Evolutionary conservation across 768 basidiomycete species (phyloP).

Genomic region (Phanerodontia chrysosporium): DNA sequence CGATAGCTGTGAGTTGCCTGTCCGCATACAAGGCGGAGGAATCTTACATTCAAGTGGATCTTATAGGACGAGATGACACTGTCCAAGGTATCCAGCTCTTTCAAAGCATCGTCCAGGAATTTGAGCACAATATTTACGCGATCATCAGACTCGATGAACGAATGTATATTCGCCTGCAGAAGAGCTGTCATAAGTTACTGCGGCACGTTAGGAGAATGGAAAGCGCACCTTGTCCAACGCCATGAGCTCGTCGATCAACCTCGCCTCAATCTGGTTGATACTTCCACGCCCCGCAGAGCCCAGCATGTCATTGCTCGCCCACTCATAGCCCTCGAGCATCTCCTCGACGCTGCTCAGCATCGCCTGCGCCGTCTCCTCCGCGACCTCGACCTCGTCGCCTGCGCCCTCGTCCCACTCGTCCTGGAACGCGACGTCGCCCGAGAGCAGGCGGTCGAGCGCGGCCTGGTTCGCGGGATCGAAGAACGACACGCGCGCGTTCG

Average conservation of each 20-base stretch:
- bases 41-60: constrained; percentile 86
- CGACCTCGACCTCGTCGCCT: constrained; percentile 29
- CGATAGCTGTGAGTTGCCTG: too few relatives aligned
- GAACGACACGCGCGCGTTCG: constrained; percentile 72
- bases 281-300: constrained; percentile 64
- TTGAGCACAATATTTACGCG: constrained; percentile 81
- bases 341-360: constrained; percentile 93
- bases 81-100: constrained; percentile 89
- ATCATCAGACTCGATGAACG: constrained; percentile 95
- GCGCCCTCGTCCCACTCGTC: constrained; percentile 47
- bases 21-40: too few relatives aligned
- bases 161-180: constrained; percentile 89
- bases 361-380: constrained; percentile 73
- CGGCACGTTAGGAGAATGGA: neutral
- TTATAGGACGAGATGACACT: constrained; percentile 88
- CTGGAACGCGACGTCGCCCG: constrained; percentile 30
- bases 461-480: constrained; percentile 80
- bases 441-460: constrained; percentile 64
- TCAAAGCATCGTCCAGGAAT: constrained; percentile 83
- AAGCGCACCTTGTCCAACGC: constrained; percentile 82
- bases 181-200: neutral
- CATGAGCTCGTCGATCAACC: constrained; percentile 83
- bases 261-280: constrained; percentile 88
- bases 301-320: constrained; percentile 80
- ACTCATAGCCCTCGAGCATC: constrained; percentile 98